Conservation (phyloP, 345 rosid species). For the Salix dunnii region DNA sequence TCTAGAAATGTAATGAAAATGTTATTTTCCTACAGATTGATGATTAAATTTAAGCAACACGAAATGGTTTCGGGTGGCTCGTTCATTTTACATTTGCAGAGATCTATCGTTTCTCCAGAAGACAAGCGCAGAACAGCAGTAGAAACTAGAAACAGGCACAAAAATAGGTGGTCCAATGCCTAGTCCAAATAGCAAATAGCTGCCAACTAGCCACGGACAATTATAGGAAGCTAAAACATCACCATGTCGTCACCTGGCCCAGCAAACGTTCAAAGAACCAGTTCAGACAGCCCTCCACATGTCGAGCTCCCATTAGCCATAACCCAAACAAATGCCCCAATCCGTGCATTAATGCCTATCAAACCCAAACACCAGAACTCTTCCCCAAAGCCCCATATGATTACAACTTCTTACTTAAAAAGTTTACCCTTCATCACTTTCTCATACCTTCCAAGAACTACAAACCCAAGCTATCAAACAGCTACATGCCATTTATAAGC, state of each 20-base stretch:
- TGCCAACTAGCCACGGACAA: constrained; percentile 23
- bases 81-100: not conserved
- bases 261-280: constrained; percentile 16
- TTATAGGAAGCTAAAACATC: constrained; percentile 29
- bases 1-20: not conserved
- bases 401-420: not conserved
- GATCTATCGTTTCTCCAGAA: not conserved
- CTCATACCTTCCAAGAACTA: constrained; percentile 1
- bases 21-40: not conserved
- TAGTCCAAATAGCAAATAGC: constrained; percentile 19
- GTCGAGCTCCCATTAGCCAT: constrained; percentile 15
- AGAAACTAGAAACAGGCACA: not conserved
- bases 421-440: not conserved
- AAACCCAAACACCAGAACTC: constrained; percentile 16
- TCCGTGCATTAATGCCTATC: constrained; percentile 25
- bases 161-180: constrained; percentile 3
- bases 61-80: not conserved
- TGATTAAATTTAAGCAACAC: not conserved
- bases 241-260: constrained; percentile 28
- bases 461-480: not conserved
- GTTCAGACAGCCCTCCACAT: constrained; percentile 25
- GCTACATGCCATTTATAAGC: not conserved
- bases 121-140: not conserved
- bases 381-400: constrained; percentile 12
- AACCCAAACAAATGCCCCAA: constrained; percentile 1